Base-by-base conservation (phyloP, 2,329 filamentous ascomycete genomes). In the Trichoderma aggressivum region DNA sequence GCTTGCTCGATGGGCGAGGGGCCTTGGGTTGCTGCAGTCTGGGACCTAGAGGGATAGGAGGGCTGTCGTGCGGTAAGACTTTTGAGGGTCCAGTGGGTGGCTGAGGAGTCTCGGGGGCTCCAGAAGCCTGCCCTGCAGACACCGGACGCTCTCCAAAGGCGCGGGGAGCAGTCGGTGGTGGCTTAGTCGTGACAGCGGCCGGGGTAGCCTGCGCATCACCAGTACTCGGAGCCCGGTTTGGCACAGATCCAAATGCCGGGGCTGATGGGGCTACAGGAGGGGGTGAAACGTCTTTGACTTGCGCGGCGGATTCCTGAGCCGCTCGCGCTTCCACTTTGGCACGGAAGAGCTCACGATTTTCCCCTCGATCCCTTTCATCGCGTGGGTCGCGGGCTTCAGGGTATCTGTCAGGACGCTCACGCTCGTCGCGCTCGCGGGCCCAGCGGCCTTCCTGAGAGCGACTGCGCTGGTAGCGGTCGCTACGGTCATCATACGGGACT, bases 381-480 rank as follows among this genome's bases (percentile, higher is more conserved):
- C 85, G 81, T 72, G 78, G 79, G 72, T 86, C 85, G 70, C 85
- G 81, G 56, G 76, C 73, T 53, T 84, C 84, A 30, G 71, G 79
- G 63, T 82, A 84, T 71, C 83, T 77, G 68, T 85, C 84, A 55
- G 79, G 79, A 34, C 81, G 77, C 34, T 88, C 86, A 50, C 87
- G 86, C 12, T 88, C 86, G 72, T 89, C 86, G 63, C 86, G 82
- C 7, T 89, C 87, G 60, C 87, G 84, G 24, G 78, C 82, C 85
- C 86, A 88, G 39, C 87, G 87, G 70, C 89, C 88, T 76, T 90
- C 89, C 76, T 90, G 88, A 73, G 90, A 91, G 73, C 90, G 86
- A 75, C 89, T 90, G 76, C 91, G 84, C 21, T 86, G 87, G 69
- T 92, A 91, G 14, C 88, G 86, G 72, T 92, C 82, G 53, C 77